Base-by-base conservation (phyloP, 1,284 basidiomycete genomes). In the Entoloma clypeatum region DNA sequence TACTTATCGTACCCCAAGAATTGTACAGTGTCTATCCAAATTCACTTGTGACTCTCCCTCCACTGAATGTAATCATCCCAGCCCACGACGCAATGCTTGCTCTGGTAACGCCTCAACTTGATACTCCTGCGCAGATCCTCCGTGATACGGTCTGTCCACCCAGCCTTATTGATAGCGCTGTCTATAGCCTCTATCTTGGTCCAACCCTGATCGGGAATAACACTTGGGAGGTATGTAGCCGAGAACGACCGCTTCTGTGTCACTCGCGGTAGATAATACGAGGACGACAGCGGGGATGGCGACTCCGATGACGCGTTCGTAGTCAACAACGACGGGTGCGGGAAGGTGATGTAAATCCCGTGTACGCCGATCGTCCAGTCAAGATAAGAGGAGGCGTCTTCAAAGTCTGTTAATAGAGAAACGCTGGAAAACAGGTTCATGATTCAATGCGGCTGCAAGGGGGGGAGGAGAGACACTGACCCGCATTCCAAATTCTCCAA, bases 211-310 rank as follows among this genome's bases (percentile, higher is more conserved):
- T 92, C 92, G 1, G 83, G 77, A 28, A 89, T 85, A 39, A 99
- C 86, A 47, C 98, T 86, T 3, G 95, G 95, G n/a, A 99, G 75
- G 62, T 96, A 99, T 1, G 91, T 95, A 2, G 94, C 94, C 3
- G 81, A 81, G 51, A 96, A 81, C 3, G 72, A 70, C 42, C 77
- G 75, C 55, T 66, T 77, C 34, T 74, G 72, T 13, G 67, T 66
- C 31, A 77, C 52, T 40, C 72, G 71, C 23, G 79, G 75, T 16
- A 85, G 63, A 48, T 72, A 74, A 6, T 72, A 59, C 7, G 78
- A 73, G 5, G 84, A 87, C 13, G 82, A 81, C 31, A 81, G 67
- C 11, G 83, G 84, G 7, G 82, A 86, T 17, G 80, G 81, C 3
- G 78, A 61, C 55, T 69, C 71, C 14, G 77, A 79, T 6, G 77